A percentile compares a stretch with the other conserved stretches of the same genome.
Conservation (phyloP, 2,329 filamentous ascomycete genomes). For the Fusarium pininemorale region DNA sequence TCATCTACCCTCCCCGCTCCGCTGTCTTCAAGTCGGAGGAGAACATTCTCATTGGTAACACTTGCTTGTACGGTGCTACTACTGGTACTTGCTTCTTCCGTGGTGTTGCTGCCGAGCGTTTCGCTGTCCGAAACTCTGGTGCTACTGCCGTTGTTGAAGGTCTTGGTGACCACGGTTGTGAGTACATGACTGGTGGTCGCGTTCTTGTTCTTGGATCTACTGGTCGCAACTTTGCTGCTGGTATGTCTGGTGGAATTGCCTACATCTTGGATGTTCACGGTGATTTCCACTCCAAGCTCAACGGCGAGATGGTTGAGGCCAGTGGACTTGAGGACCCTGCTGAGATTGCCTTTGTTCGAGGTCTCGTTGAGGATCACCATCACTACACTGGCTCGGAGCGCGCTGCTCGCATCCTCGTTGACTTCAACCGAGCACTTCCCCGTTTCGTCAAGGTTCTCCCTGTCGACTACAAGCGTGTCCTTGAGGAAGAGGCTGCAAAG, state of each 20-base stretch:
- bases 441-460: constrained; percentile 95
- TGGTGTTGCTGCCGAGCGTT: constrained; percentile 94
- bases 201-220: constrained; percentile 87
- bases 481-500: constrained; percentile 86
- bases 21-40: constrained; percentile 96
- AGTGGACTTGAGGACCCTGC: constrained; percentile 82
- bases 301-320: constrained; percentile 96
- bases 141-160: constrained; percentile 96
- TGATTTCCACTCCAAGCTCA: constrained; percentile 93
- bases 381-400: constrained; percentile 98
- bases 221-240: constrained; percentile 95
- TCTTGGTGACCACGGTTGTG: constrained; percentile 94
- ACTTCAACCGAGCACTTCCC: constrained; percentile 90
- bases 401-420: constrained; percentile 90
- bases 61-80: constrained; percentile 94
- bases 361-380: constrained; percentile 94
- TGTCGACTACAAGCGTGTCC: constrained; percentile 93
- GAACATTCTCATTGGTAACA: constrained; percentile 92
- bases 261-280: constrained; percentile 91
- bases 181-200: constrained; percentile 99
- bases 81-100: constrained; percentile 95
- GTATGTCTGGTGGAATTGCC: constrained; percentile 98
- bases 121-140: constrained; percentile 95
- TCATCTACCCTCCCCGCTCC: constrained; percentile 89
- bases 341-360: constrained; percentile 90